Evolutionary conservation across 2,329 filamentous ascomycete species (phyloP), one percentile per base, ranked within the genome.

Genomic region (Sclerotinia nivalis): DNA sequence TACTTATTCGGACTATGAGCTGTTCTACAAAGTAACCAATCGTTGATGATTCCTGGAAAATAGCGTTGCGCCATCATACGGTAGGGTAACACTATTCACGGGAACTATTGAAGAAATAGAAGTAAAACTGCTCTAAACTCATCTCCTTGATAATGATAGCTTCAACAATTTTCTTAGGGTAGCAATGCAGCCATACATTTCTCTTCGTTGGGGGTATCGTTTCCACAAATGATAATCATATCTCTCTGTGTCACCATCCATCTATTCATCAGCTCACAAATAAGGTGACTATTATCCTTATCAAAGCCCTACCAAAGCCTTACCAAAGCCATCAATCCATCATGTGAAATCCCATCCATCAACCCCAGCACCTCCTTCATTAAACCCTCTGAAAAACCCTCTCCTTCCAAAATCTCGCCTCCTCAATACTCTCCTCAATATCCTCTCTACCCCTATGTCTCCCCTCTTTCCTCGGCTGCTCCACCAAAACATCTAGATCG

Each of bases 381-480:
- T 47, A 47, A 25, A 31, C 43, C 58, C 18, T 22, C 55, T 74
- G 75, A 79, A 96, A 96, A 69, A 97, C 86, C 25, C 82, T 83
- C 71, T 90, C 84, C 76, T 87, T 88, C 80, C 97, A 98, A 79
- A 91, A 97, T 76, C 83, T 88, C 68, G 95, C 95, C 83, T 99
- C 96, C 69, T 87, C 90, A 72, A 99, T 97, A 80, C 95, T 98
- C 83, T 99, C 96, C 71, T 97, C 80, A 70, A 99, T 97, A 80
- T 99, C 96, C 69, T 93, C 89, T 75, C 87, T 89, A 0, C 96
- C 96, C 80, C 95, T 88, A 82, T 99, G 96, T 66, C 89, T 82
- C 50, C 87, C 88, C 78, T 86, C 87, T 84, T 98, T 98, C 72
- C 78, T 80, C 18, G 95, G 94, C 40, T 87, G 88, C 58, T 84